phyloP scores from a whole-genome alignment of 257 asterid species.

The Ocimum tenuiflorum region DNA sequence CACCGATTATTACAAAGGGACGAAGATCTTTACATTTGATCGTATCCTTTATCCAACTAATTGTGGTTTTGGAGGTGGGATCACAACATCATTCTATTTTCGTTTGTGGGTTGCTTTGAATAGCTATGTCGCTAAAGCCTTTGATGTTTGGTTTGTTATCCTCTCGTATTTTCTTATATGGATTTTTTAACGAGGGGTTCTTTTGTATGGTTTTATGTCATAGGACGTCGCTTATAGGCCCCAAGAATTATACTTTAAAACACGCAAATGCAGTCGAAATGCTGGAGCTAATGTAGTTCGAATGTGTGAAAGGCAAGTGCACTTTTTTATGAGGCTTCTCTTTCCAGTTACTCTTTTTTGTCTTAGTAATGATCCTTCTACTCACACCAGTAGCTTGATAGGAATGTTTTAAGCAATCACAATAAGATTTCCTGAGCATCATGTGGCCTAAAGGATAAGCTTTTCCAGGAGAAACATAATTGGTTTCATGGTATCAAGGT shows the following conservation, averaged over 20 bases:
- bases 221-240: conserved; percentile 96
- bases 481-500: not conserved
- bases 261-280: conserved; percentile 80
- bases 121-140: too few species aligned
- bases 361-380: not conserved
- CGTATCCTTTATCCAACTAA: too few species aligned
- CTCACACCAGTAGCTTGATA: not conserved
- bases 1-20: too few species aligned
- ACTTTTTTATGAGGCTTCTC: conserved; percentile 11
- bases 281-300: conserved; percentile 71
- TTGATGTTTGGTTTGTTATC: too few species aligned
- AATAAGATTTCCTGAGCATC: not conserved
- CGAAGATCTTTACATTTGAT: too few species aligned
- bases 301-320: conserved; percentile 78
- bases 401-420: not conserved
- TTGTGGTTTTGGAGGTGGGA: too few species aligned
- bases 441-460: not conserved
- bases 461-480: not conserved
- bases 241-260: conserved; percentile 66
- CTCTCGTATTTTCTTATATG: too few species aligned
- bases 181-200: not conserved
- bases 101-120: too few species aligned
- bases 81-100: too few species aligned
- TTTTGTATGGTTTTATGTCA: not conserved
- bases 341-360: not conserved